Percentiles rank a stretch among this genome's conserved stretches.
Conservation (phyloP, 495 filamentous ascomycete genomes). For the Lineolata rhizophorae region DNA sequence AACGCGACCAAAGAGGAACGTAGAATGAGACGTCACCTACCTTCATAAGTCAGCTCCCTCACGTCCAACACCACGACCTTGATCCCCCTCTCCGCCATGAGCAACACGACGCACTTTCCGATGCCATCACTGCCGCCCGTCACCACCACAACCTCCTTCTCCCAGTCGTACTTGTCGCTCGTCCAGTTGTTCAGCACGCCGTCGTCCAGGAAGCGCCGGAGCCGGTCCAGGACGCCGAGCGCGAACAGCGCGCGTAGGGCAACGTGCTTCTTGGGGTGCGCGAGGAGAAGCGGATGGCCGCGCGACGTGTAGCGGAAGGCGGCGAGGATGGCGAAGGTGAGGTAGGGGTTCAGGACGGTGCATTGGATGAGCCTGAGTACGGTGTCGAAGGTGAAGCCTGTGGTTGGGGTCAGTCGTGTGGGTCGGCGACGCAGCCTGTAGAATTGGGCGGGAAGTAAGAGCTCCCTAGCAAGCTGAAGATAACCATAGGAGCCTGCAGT, state of each 20-base stretch:
- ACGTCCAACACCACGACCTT: constrained; percentile 54
- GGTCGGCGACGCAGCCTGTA: not conserved
- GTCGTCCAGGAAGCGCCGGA: constrained; percentile 28
- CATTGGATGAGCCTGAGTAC: constrained; percentile 28
- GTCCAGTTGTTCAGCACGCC: constrained; percentile 37
- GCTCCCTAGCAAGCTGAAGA: no score
- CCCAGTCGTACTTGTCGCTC: constrained; percentile 41
- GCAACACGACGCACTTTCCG: constrained; percentile 34
- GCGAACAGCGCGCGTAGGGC: constrained; percentile 9
- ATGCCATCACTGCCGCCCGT: constrained; percentile 54
- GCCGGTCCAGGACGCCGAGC: constrained; percentile 10
- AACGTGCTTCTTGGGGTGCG: constrained; percentile 24
- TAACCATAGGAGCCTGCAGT: no score
- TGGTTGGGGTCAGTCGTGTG: not conserved
- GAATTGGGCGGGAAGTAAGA: not conserved
- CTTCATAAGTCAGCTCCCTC: constrained; percentile 30
- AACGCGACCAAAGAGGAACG: not conserved
- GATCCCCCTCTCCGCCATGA: constrained; percentile 33
- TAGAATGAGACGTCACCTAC: constrained; percentile 18
- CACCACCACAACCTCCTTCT: constrained; percentile 44
- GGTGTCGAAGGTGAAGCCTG: constrained; percentile 41
- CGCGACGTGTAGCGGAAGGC: constrained; percentile 34
- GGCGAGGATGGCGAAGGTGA: constrained; percentile 35
- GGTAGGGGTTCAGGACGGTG: constrained; percentile 35
- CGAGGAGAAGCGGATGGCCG: constrained; percentile 27